Evolutionary conservation across 768 basidiomycete species (phyloP).

Genomic region (Hebeloma cylindrosporum): DNA sequence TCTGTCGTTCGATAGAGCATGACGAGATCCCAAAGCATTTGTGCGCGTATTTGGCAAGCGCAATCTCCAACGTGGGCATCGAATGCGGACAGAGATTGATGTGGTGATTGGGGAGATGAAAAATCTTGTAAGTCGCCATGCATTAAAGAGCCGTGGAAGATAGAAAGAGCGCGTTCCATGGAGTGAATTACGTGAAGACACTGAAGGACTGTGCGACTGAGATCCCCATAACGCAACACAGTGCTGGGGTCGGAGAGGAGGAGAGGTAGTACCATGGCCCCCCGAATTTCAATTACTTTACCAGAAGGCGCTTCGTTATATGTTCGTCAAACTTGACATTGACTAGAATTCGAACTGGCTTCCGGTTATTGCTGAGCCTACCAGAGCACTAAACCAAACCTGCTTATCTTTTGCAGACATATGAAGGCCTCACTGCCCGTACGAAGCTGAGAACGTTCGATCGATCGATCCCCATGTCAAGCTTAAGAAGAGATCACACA

Average conservation of each 20-base stretch:
- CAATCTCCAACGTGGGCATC: slow-evolving; percentile 12
- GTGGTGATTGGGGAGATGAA: too few species aligned
- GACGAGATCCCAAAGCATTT: slow-evolving; percentile 13
- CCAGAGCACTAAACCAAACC: too few species aligned
- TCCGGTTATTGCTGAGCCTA: too few species aligned
- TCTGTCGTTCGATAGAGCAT: slow-evolving; percentile 1
- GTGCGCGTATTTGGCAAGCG: slow-evolving; percentile 8
- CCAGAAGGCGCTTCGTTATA: too few species aligned
- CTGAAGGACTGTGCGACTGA: slow-evolving; percentile 5
- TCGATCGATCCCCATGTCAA: too few species aligned
- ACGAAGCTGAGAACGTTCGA: too few species aligned
- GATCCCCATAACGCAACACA: slow-evolving; percentile 5
- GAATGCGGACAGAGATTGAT: slow-evolving; percentile 10
- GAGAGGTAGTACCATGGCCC: slow-evolving; percentile 1
- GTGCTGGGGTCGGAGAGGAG: slow-evolving; percentile 8
- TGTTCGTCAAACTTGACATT: too few species aligned
- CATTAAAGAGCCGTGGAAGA: background rate
- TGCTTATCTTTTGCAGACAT: too few species aligned
- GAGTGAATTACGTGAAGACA: slow-evolving; percentile 8
- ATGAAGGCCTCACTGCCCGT: too few species aligned
- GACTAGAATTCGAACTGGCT: too few species aligned
- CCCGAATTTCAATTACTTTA: too few species aligned
- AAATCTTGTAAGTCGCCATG: background rate
- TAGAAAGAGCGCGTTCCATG: slow-evolving; percentile 8
- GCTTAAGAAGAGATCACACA: too few species aligned